Percentiles rank a stretch among this genome's conserved stretches.
Conservation (phyloP, 305 asterid genomes). For the Fraxinus dipetala region DNA sequence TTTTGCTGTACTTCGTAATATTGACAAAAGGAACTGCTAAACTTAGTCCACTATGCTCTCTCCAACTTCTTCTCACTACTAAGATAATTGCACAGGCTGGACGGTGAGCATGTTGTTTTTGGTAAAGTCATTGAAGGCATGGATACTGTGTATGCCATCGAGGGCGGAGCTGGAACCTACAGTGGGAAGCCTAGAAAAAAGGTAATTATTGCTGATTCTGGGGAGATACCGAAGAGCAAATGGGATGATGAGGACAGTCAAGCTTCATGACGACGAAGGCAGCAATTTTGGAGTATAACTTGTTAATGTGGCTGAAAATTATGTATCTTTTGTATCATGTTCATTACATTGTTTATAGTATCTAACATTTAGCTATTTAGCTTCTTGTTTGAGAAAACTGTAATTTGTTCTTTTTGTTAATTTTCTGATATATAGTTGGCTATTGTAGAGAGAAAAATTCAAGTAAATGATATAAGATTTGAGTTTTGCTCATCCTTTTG, state of each 20-base stretch:
- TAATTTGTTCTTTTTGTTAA: neutral
- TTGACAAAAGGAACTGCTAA: neutral
- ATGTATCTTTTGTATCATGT: conserved; percentile 3
- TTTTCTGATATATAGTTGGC: neutral
- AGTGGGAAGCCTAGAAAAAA: conserved; percentile 90
- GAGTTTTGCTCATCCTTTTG: neutral
- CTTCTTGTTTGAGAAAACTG: conserved; percentile 1
- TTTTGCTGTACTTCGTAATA: neutral
- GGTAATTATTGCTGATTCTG: conserved; percentile 69
- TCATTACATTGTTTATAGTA: conserved; percentile 12
- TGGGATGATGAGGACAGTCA: conserved; percentile 69
- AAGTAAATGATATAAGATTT: neutral
- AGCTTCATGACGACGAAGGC: conserved; percentile 21
- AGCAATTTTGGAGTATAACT: conserved; percentile 14
- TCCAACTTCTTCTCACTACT: neutral
- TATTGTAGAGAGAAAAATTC: conserved; percentile 7
- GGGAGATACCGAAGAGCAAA: conserved; percentile 78
- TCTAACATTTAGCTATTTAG: conserved; percentile 2
- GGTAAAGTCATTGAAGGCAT: conserved; percentile 88
- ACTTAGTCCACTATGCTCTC: neutral
- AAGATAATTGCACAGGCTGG: conserved; percentile 57
- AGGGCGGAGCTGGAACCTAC: conserved; percentile 92
- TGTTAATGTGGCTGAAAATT: conserved; percentile 7
- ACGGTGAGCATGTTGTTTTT: conserved; percentile 82
- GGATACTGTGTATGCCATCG: conserved; percentile 87